Evolutionary conservation across 495 filamentous ascomycete genomes (phyloP).

Genomic region (Lophiotrema nucula): DNA sequence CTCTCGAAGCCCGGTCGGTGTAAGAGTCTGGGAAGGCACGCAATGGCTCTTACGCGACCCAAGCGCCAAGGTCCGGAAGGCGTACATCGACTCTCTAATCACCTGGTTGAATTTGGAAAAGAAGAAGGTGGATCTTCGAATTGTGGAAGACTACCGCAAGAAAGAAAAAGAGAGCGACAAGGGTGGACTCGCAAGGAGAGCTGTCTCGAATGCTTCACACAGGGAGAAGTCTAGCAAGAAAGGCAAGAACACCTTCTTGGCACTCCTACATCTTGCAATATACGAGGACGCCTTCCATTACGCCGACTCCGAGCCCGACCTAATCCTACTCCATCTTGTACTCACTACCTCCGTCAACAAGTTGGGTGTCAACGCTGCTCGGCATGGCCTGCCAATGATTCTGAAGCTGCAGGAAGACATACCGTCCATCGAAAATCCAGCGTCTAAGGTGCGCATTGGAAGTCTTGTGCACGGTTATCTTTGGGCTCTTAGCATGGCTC

Average conservation of each 20-base stretch:
- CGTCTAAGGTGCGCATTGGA: slow-evolving; percentile 71
- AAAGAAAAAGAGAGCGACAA: slow-evolving; percentile 40
- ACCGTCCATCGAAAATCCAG: slow-evolving; percentile 57
- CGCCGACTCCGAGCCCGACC: slow-evolving; percentile 66
- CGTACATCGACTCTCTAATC: slow-evolving; percentile 77
- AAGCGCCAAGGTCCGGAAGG: slow-evolving; percentile 70
- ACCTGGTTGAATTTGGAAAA: slow-evolving; percentile 83
- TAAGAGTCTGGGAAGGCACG: slow-evolving; percentile 86
- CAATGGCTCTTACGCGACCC: slow-evolving; percentile 82
- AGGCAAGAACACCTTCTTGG: slow-evolving; percentile 67
- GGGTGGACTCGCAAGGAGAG: slow-evolving; percentile 56
- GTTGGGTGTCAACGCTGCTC: slow-evolving; percentile 80
- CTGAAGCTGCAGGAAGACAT: slow-evolving; percentile 83
- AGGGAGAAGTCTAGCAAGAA: slow-evolving; percentile 58
- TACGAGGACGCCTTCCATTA: slow-evolving; percentile 80
- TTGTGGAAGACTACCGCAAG: slow-evolving; percentile 54
- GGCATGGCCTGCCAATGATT: slow-evolving; percentile 81
- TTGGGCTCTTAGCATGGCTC: slow-evolving; percentile 71
- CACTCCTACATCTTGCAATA: slow-evolving; percentile 79
- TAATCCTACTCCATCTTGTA: slow-evolving; percentile 72
- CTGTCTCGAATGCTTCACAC: slow-evolving; percentile 65
- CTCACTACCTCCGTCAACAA: slow-evolving; percentile 68
- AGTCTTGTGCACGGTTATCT: slow-evolving; percentile 86
- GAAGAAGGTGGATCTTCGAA: slow-evolving; percentile 61
- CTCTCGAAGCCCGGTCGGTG: slow-evolving; percentile 67